Base-by-base conservation (phyloP, 768 basidiomycete species). In the Phanerochaete sordida region DNA sequence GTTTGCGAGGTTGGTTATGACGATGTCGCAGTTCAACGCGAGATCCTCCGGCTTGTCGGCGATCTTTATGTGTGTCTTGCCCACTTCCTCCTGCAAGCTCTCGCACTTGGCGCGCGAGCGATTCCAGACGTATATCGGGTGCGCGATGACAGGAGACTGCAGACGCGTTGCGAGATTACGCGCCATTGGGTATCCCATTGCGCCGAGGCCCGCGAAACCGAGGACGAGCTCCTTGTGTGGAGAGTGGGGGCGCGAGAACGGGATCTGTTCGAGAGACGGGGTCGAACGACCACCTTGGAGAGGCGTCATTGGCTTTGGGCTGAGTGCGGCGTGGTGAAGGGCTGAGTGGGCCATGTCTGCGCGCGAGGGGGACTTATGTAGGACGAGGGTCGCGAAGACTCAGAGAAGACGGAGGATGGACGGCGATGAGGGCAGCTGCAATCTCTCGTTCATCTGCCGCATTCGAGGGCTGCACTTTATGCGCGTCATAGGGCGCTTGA, bases 161-260 rank as follows among this genome's bases (percentile, higher is more conserved):
- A 74, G 78, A 63, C 80, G 75, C 45, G 74, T 83, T 33, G 90
- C 90, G 33, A 96, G 79, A 72, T 95, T 96, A 37, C 80, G 79
- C 6, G 88, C 89, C 89, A 95, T 94, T 21, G 77, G 71, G 66
- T 78, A 83, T 11, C 90, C 91, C 84, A 93, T 90, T 23, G 82
- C 81, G 23, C 88, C 87, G 16, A 87, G 72, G 3, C 77, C 79
- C 64, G 74, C 69, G 68, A 79, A 81, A 1, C 84, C 85, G 64
- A 86, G 69, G 62, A 74, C 77, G 44, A 71, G 67, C 9, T 72
- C 67, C 57, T 71, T 64, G 5, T 72, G 72, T 0, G 86, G 86
- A 0, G 85, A 84, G 2, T 75, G 63, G 2, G 87, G 86, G 19
- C 85, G 80, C 15, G 86, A 88, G 75, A 82, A 88, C 8, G 83